Evolutionary conservation across 176 grass and related monocot genomes (phyloP).

Genomic region (Oryza longistaminata): DNA sequence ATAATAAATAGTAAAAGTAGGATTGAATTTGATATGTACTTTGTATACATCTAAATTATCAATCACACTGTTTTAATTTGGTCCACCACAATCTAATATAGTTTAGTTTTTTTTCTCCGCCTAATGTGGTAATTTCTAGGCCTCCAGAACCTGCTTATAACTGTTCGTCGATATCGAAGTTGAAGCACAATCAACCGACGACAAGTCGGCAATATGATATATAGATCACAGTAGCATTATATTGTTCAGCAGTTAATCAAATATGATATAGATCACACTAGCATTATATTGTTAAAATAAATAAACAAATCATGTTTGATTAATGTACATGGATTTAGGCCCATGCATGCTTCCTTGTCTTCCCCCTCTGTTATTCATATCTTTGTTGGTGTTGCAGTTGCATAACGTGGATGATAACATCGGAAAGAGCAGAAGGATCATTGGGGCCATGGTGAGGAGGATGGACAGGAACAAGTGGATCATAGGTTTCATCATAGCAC

Average conservation of each 20-base stretch:
- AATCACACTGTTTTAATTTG: too few relatives aligned
- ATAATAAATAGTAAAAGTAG: too few relatives aligned
- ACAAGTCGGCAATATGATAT: neutral
- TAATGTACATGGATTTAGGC: neutral
- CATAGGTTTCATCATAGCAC: conserved; percentile 56
- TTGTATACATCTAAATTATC: too few relatives aligned
- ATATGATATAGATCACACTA: too few relatives aligned
- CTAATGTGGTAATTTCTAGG: too few relatives aligned
- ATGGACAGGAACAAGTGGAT: conserved; percentile 93
- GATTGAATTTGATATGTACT: too few relatives aligned
- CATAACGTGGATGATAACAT: conserved; percentile 62
- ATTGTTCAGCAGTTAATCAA: too few relatives aligned
- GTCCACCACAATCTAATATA: too few relatives aligned
- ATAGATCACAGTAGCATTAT: too few relatives aligned
- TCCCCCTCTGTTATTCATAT: neutral
- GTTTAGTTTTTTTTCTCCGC: too few relatives aligned
- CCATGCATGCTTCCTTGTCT: neutral
- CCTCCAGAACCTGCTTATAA: neutral
- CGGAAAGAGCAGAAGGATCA: conserved; percentile 69
- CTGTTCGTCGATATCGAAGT: neutral
- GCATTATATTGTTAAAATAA: too few relatives aligned
- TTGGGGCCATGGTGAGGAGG: conserved; percentile 67
- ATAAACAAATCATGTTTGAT: neutral
- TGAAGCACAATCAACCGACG: too few relatives aligned
- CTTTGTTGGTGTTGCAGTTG: conserved; percentile 48